These are phyloP conservation scores for Cystobasidium onofrii DNA, from an alignment of 768 basidiomycete species.

Conservation along the genomic window DNA sequence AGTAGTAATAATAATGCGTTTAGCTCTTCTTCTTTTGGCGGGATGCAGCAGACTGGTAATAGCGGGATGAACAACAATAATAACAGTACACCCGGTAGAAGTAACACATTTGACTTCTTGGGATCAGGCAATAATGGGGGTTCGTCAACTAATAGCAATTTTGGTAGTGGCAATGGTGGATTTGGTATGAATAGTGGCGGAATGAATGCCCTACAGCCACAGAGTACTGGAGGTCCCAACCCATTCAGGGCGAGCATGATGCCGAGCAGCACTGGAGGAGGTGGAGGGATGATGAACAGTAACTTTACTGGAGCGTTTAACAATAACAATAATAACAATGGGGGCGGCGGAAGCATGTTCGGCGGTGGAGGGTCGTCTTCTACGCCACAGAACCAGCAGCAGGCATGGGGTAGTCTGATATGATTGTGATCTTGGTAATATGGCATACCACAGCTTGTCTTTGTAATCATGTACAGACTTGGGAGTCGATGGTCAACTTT, in stretches of 20 bases:
- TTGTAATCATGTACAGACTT: not conserved
- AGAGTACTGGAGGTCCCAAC: not conserved
- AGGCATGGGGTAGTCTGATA: slow-evolving; percentile 27
- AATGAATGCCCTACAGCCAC: not conserved
- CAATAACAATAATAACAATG: not conserved
- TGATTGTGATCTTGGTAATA: not conserved
- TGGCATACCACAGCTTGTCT: not conserved
- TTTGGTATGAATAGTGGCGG: not conserved
- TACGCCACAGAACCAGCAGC: not conserved
- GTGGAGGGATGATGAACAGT: not conserved
- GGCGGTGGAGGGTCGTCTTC: not conserved
- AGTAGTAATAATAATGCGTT: not conserved
- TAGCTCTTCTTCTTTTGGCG: not conserved
- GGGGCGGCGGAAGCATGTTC: not conserved
- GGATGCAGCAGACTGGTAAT: not conserved
- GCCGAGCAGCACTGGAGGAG: not conserved
- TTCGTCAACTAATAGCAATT: too few species aligned
- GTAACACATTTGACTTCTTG: not conserved
- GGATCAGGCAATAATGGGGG: not conserved
- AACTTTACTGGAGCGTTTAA: not conserved
- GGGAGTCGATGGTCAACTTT: too few species aligned
- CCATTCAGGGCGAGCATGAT: not conserved
- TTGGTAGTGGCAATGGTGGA: too few species aligned
- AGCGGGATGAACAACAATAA: not conserved
- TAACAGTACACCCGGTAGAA: not conserved